Conservation (phyloP, 2,329 filamentous ascomycete genomes). For the Verticillium dahliae region DNA sequence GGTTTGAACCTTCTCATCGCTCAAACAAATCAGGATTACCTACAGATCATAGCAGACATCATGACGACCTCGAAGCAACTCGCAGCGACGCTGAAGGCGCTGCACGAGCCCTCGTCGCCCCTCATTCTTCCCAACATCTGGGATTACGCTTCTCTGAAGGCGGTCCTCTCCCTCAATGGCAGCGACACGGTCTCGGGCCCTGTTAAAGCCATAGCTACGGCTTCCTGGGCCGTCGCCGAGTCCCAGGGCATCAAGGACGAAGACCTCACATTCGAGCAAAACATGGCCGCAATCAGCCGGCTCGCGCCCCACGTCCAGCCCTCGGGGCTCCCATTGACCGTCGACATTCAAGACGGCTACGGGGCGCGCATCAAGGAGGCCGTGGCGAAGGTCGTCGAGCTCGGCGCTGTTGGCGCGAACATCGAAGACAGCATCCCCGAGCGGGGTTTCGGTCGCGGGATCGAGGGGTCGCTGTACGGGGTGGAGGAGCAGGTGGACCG, state of each 20-base stretch:
- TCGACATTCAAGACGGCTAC: conserved; percentile 57
- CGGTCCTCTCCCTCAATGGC: conserved; percentile 36
- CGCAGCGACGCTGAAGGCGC: conserved; percentile 29
- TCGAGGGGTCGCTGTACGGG: conserved; percentile 23
- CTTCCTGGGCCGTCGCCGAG: conserved; percentile 43
- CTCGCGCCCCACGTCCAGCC: conserved; percentile 35
- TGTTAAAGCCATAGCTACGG: conserved; percentile 38
- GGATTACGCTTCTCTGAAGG: conserved; percentile 41
- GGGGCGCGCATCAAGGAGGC: conserved; percentile 36
- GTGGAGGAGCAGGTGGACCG: conserved; percentile 40
- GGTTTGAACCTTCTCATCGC: not conserved
- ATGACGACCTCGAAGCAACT: conserved; percentile 18
- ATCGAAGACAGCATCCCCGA: conserved; percentile 44
- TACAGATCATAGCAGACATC: not conserved
- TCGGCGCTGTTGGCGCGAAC: conserved; percentile 51
- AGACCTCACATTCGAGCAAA: conserved; percentile 41
- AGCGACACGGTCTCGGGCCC: conserved; percentile 19
- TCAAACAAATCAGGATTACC: not conserved
- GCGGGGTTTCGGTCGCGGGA: conserved; percentile 24
- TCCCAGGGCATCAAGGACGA: conserved; percentile 37
- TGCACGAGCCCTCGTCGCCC: conserved; percentile 44
- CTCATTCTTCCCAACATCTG: conserved; percentile 50
- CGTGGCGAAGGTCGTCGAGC: conserved; percentile 34
- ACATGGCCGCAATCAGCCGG: conserved; percentile 37
- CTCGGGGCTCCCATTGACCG: conserved; percentile 41